Conservation (phyloP, 2,329 filamentous ascomycete genomes). For the Thermoascus crustaceus region DNA sequence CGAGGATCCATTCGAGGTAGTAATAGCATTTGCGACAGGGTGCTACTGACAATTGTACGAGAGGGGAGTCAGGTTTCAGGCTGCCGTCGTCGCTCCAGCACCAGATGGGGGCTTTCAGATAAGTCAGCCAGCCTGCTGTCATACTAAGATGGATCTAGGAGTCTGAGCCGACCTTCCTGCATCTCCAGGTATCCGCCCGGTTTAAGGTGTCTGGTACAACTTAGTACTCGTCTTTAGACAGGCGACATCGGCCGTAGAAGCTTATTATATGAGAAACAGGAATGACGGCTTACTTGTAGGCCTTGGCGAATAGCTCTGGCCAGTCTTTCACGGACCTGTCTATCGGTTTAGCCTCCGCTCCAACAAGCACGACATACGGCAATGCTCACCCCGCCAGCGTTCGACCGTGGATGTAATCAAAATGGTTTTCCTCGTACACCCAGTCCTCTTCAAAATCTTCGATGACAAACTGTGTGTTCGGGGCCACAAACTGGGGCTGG, state of each 20-base stretch:
- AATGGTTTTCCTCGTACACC: conserved; percentile 9
- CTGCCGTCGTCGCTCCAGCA: conserved; percentile 12
- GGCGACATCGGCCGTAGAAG: too few species aligned
- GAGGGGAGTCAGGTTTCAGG: conserved; percentile 5
- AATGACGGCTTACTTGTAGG: conserved; percentile 4
- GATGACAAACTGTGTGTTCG: conserved; percentile 16
- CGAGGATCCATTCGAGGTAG: not conserved
- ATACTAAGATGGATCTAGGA: too few species aligned
- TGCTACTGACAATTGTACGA: conserved; percentile 3
- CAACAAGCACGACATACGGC: not conserved
- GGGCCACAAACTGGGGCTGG: conserved; percentile 6
- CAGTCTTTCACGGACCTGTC: conserved; percentile 9
- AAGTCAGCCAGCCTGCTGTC: too few species aligned
- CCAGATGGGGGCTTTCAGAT: conserved; percentile 8
- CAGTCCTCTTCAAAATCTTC: conserved; percentile 14
- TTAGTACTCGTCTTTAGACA: too few species aligned
- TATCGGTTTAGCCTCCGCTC: not conserved
- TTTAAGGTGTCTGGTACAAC: conserved; percentile 10
- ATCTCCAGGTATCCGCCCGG: conserved; percentile 16
- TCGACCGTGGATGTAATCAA: conserved; percentile 17
- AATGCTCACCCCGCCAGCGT: conserved; percentile 8
- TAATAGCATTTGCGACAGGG: not conserved
- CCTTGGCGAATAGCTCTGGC: conserved; percentile 6
- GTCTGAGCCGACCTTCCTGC: conserved; percentile 6
- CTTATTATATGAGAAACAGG: too few species aligned